Conservation (phyloP, 257 asterid species). For the Salvia rosmarinus region DNA sequence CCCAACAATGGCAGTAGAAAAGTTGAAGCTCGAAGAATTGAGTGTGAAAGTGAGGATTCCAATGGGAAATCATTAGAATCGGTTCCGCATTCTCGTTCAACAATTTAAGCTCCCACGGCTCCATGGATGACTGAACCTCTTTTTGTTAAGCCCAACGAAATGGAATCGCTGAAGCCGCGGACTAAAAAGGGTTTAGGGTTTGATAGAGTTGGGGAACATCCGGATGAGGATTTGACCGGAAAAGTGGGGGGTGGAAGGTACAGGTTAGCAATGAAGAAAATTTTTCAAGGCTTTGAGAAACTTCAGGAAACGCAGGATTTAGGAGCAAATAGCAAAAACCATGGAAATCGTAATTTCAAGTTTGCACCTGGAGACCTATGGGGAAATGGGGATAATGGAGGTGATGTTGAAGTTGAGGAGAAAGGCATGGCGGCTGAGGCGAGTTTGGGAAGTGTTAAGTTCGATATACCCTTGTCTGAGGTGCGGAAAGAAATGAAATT, state of each 20-base stretch:
- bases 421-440: slow-evolving; percentile 30
- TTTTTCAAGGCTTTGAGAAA: slow-evolving; percentile 63
- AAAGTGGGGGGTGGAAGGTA: slow-evolving; percentile 85
- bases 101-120: slow-evolving; percentile 75
- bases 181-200: slow-evolving; percentile 42
- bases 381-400: slow-evolving; percentile 41
- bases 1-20: slow-evolving; percentile 28
- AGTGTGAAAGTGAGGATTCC: slow-evolving; percentile 33
- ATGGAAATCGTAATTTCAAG: slow-evolving; percentile 43
- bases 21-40: slow-evolving; percentile 29
- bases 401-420: slow-evolving; percentile 34
- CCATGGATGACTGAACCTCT: slow-evolving; percentile 94
- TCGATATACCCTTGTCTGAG: slow-evolving; percentile 42
- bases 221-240: slow-evolving; percentile 53
- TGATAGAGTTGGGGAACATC: slow-evolving; percentile 38
- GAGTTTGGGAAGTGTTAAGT: slow-evolving; percentile 35
- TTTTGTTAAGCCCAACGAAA: slow-evolving; percentile 59
- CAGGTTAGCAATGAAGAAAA: slow-evolving; percentile 73
- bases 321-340: slow-evolving; percentile 40
- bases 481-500: slow-evolving; percentile 43
- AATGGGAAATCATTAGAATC: slow-evolving; percentile 37
- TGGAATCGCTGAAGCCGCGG: slow-evolving; percentile 50
- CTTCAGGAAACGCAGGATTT: slow-evolving; percentile 45
- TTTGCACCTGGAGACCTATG: slow-evolving; percentile 65
- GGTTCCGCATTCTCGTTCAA: slow-evolving; percentile 41